phyloP scores from a whole-genome alignment of 2,329 filamentous ascomycete species.

The Penicillium corylophilum region DNA sequence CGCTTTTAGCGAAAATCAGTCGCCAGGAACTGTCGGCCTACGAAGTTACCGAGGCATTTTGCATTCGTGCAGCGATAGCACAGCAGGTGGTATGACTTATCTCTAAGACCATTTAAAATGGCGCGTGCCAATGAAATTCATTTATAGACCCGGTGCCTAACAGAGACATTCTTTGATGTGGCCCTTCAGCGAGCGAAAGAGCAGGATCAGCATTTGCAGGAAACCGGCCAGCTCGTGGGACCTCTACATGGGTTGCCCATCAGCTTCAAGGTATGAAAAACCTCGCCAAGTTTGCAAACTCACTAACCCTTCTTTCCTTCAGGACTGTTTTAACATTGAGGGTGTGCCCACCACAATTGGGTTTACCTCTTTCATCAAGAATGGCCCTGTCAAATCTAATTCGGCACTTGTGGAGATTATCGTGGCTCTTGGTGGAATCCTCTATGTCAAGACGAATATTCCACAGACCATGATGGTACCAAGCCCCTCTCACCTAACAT shows the following conservation, averaged over 20 bases:
- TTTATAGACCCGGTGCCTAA: slow-evolving; percentile 26
- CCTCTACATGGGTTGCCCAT: neutral
- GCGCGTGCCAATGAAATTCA: neutral
- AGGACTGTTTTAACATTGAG: slow-evolving; percentile 18
- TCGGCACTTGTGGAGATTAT: slow-evolving; percentile 21
- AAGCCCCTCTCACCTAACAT: neutral
- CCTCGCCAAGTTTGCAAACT: neutral
- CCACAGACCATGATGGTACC: slow-evolving; percentile 30
- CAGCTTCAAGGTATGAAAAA: slow-evolving; percentile 25
- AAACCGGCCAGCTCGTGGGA: neutral
- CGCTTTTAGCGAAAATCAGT: slow-evolving; percentile 5
- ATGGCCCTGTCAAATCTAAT: slow-evolving; percentile 7
- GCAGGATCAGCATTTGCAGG: neutral
- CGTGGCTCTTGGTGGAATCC: slow-evolving; percentile 21
- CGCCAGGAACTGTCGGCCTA: slow-evolving; percentile 5
- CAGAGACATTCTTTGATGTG: slow-evolving; percentile 23
- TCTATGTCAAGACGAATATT: slow-evolving; percentile 31
- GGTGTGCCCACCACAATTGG: slow-evolving; percentile 21
- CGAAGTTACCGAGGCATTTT: slow-evolving; percentile 32
- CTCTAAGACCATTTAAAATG: neutral
- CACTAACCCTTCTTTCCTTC: neutral
- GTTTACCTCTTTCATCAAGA: slow-evolving; percentile 20
- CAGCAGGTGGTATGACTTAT: slow-evolving; percentile 23
- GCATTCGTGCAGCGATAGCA: slow-evolving; percentile 37
- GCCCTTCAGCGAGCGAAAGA: neutral